Base-by-base conservation (phyloP, 768 basidiomycete genomes). In the Amanita brunnescens region DNA sequence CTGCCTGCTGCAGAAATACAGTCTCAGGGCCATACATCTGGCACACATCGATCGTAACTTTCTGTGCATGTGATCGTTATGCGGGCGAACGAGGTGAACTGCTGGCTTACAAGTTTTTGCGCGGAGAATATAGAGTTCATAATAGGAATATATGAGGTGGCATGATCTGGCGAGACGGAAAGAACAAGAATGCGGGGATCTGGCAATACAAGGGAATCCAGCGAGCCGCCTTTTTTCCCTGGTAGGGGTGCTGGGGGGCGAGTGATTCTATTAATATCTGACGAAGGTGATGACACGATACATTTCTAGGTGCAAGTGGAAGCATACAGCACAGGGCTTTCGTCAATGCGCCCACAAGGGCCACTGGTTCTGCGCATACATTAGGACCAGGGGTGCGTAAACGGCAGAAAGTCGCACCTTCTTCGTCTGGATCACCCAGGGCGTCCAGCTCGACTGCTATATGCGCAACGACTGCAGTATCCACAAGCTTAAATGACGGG, bases 81-180 rank as follows among this genome's bases (percentile, higher is more conserved):
- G 9, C 23, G 14, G 20, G 24, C 24, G 14, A 41, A 16, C 47
- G 46, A 34, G 35, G 20, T 48, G 38, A 54, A 51, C 18, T 46
- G 23, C 37, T 53, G 51, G 67, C 85, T 58, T 56, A 90, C 95
- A 58, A 92, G 75, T 71, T 99, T 99, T 67, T 99, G 96, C 4
- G 96, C 96, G 14, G 94, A 93, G 69, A 99, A 99, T 44, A 98
- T 98, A 49, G 93, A 85, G 64, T 98, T 98, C 96, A 99, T 99
- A 63, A 98, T 84, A 21, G 95, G 91, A 44, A 98, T 95, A 67
- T 99, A 99, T 8, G 93, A 91, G 6, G 84, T 77, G 7, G 89
- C 85, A 24, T 85, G 75, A 67, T 95, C 89, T 13, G 91, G 90
- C 9, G 94, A 95, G 49, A 96, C 92, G 35, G 92, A 94, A 48